A percentile compares a stretch with the other conserved stretches of the same genome.
phyloP scores from a whole-genome alignment of 352 stramenopile genomes.

The Pythium inflatum region DNA sequence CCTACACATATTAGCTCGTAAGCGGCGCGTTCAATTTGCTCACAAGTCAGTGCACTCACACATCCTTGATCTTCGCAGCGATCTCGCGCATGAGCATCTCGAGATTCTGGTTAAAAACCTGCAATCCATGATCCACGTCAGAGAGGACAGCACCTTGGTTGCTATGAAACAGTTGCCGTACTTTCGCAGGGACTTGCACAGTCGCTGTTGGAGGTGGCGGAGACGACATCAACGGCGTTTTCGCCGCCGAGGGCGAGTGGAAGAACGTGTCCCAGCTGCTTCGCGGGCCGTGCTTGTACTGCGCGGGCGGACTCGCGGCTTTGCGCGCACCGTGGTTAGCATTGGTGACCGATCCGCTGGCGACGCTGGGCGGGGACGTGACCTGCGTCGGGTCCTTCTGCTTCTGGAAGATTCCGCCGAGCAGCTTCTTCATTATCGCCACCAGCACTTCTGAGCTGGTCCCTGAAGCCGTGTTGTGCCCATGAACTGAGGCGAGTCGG shows the following conservation, averaged over 20 bases:
- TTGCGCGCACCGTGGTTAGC: background rate
- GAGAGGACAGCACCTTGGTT: slow-evolving; percentile 7
- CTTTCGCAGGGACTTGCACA: slow-evolving; percentile 41
- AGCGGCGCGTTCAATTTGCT: background rate
- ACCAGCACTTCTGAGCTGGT: background rate
- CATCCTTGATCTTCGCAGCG: slow-evolving; percentile 49
- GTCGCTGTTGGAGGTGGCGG: background rate
- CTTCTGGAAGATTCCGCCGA: slow-evolving; percentile 63
- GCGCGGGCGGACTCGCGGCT: background rate
- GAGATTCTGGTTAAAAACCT: slow-evolving; percentile 63
- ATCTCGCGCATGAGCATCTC: slow-evolving; percentile 60
- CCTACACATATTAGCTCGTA: slow-evolving; percentile 32
- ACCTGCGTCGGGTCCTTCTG: slow-evolving; percentile 20
- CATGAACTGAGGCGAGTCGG: background rate
- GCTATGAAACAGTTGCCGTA: too few species aligned
- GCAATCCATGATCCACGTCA: background rate
- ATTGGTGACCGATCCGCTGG: background rate
- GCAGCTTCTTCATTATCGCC: slow-evolving; percentile 73
- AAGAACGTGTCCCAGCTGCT: slow-evolving; percentile 56
- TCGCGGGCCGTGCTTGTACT: slow-evolving; percentile 39
- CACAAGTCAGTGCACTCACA: slow-evolving; percentile 38
- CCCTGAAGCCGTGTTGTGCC: background rate
- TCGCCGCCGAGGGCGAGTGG: slow-evolving; percentile 14
- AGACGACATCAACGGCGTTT: background rate
- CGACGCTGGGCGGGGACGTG: background rate